Percentiles rank a stretch among this genome's conserved stretches.
Conservation (phyloP, 495 filamentous ascomycete species). For the Neurospora tetrasperma region DNA sequence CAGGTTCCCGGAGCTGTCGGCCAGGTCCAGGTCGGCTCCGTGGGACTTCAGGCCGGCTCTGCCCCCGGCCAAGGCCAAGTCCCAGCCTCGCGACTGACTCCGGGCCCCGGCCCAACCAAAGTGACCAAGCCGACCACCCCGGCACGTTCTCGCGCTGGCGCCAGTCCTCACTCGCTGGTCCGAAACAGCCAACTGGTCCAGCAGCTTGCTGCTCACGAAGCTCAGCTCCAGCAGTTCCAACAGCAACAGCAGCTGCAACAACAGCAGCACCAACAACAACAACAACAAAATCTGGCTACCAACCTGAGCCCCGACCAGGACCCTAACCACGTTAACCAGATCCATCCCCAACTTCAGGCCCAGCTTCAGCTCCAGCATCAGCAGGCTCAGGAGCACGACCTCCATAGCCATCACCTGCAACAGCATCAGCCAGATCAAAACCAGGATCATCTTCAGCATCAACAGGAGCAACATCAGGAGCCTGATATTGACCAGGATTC, state of each 20-base stretch:
- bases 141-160: slow-evolving; percentile 18
- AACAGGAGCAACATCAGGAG: background rate
- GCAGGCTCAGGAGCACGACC: slow-evolving; percentile 23
- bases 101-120: slow-evolving; percentile 32
- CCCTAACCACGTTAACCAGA: slow-evolving; percentile 1
- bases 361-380: slow-evolving; percentile 16
- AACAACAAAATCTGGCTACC: slow-evolving; percentile 2
- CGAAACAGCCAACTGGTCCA: slow-evolving; percentile 8
- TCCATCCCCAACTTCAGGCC: slow-evolving; percentile 7
- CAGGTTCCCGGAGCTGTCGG: background rate
- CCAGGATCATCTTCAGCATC: slow-evolving; percentile 1
- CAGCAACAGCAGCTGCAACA: slow-evolving; percentile 1
- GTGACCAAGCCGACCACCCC: slow-evolving; percentile 30
- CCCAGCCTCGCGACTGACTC: slow-evolving; percentile 19
- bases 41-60: background rate
- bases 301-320: slow-evolving; percentile 3
- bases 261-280: background rate
- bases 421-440: background rate
- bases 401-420: background rate
- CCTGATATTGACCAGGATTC: slow-evolving; percentile 45
- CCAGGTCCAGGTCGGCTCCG: background rate
- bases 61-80: background rate
- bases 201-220: slow-evolving; percentile 2
- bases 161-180: slow-evolving; percentile 8
- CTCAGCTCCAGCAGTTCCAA: background rate